Evolutionary conservation across 2,329 filamentous ascomycete genomes (phyloP).

Genomic region (Myriosclerotinia duriaeana): DNA sequence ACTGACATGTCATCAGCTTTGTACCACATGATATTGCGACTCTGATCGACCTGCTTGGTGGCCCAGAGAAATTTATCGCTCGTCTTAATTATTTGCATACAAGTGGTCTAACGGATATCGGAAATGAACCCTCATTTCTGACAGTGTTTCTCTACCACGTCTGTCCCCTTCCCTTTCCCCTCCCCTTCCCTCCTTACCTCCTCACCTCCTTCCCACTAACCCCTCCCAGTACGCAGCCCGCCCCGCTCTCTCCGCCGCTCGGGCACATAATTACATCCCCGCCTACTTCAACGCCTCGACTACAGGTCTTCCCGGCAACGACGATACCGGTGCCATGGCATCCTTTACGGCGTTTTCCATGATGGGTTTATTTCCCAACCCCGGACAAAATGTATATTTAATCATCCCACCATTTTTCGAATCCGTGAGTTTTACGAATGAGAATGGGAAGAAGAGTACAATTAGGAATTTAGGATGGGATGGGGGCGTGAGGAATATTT

Average conservation of each 20-base stretch:
- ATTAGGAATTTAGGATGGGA: slow-evolving; percentile 64
- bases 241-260: slow-evolving; percentile 46
- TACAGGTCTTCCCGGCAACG: slow-evolving; percentile 65
- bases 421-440: slow-evolving; percentile 56
- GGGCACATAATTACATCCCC: slow-evolving; percentile 64
- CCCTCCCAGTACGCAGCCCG: slow-evolving; percentile 55
- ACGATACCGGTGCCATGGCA: slow-evolving; percentile 65
- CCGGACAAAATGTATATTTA: slow-evolving; percentile 68
- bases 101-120: slow-evolving; percentile 60
- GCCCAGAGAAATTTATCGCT: slow-evolving; percentile 54
- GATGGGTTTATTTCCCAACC: slow-evolving; percentile 59
- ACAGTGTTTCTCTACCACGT: slow-evolving; percentile 65
- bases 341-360: slow-evolving; percentile 35
- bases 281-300: slow-evolving; percentile 58
- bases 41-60: slow-evolving; percentile 60
- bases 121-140: slow-evolving; percentile 63
- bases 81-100: slow-evolving; percentile 66
- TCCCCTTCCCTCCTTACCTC: background rate
- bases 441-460: slow-evolving; percentile 58
- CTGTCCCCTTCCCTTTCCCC: background rate
- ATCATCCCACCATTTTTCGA: slow-evolving; percentile 67
- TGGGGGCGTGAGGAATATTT: slow-evolving; percentile 54
- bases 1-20: slow-evolving; percentile 26
- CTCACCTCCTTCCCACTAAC: background rate
- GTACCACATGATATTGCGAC: slow-evolving; percentile 52